A percentile compares a stretch with the other conserved stretches of the same genome.
Evolutionary conservation across 495 filamentous ascomycete genomes (phyloP).

Genomic region (Penicillium bialowiezense): DNA sequence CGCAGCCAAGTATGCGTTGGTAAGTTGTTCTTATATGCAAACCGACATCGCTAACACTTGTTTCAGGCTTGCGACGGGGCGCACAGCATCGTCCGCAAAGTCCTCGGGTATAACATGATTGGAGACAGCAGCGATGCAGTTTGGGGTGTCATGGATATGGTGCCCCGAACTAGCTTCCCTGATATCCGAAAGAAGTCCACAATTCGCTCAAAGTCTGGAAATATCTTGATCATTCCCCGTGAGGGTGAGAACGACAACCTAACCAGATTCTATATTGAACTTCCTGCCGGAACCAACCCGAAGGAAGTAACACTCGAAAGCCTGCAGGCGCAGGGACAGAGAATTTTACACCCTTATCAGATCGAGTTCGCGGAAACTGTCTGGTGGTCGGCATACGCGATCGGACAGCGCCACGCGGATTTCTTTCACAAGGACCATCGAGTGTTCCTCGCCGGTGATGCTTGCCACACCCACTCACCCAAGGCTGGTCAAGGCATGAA

Average conservation of each 20-base stretch:
- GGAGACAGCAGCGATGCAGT: slow-evolving; percentile 73
- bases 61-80: slow-evolving; percentile 73
- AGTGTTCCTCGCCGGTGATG: slow-evolving; percentile 58
- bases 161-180: slow-evolving; percentile 73
- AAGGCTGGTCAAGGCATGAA: slow-evolving; percentile 60
- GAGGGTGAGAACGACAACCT: slow-evolving; percentile 61
- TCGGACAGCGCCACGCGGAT: slow-evolving; percentile 57
- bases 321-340: slow-evolving; percentile 55
- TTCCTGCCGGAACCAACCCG: slow-evolving; percentile 50
- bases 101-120: slow-evolving; percentile 67
- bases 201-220: slow-evolving; percentile 55
- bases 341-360: slow-evolving; percentile 56
- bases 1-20: slow-evolving; percentile 66
- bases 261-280: slow-evolving; percentile 69
- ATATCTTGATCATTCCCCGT: slow-evolving; percentile 69
- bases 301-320: slow-evolving; percentile 46
- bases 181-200: slow-evolving; percentile 76
- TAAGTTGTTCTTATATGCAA: slow-evolving; percentile 29
- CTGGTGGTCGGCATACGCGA: slow-evolving; percentile 61
- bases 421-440: slow-evolving; percentile 51
- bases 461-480: slow-evolving; percentile 60
- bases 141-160: slow-evolving; percentile 84
- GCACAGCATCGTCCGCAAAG: slow-evolving; percentile 63
- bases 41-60: background rate
- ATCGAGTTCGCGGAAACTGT: slow-evolving; percentile 50